Base-by-base conservation (phyloP, 805 yeast genomes). In the Metschnikowia bowlesiae region DNA sequence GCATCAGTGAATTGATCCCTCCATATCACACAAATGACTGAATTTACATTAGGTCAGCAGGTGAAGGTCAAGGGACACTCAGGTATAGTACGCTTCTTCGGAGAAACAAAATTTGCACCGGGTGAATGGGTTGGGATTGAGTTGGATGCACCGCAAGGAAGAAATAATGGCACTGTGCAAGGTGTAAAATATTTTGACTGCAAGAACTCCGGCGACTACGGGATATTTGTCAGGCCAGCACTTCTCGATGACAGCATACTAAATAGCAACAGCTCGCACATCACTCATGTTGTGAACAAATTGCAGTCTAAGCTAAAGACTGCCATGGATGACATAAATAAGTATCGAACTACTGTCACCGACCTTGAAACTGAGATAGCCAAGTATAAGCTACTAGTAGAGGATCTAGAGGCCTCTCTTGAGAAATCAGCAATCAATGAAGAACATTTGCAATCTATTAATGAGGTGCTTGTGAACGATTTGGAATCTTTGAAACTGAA, bases 91-190 rank as follows among this genome's bases (percentile, higher is more conserved):
- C 65, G 76, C 46, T 84, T 64, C 59, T 51, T 76, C 1, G 89
- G 89, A 0, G 47, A 56, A 11, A 81, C 88, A 0, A 54, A 76
- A 43, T 85, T 85, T 68, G 82, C 87, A 2, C 66, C 75, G 0
- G 89, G 89, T 0, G 47, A 50, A 0, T 79, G 84, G 84, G 62
- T 75, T 4, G 84, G 84, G 0, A 58, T 80, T 2, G 80, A 77
- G 44, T 59, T 80, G 22, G 70, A 68, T 10, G 49, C 50, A 1
- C 65, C 73, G 0, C 51, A 35, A 0, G 84, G 84, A 1, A 76
- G 74, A 54, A 80, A 80, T 48, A 67, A 79, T 51, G 84, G 84
- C 1, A 60, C 75, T 0, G 73, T 80, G 0, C 62, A 70, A 16
- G 81, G 76, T 0, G 59, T 65, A 2, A 46, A 62, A 47, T 80